phyloP scores from a whole-genome alignment of 352 stramenopile species.

The Pythium guiyangense region DNA sequence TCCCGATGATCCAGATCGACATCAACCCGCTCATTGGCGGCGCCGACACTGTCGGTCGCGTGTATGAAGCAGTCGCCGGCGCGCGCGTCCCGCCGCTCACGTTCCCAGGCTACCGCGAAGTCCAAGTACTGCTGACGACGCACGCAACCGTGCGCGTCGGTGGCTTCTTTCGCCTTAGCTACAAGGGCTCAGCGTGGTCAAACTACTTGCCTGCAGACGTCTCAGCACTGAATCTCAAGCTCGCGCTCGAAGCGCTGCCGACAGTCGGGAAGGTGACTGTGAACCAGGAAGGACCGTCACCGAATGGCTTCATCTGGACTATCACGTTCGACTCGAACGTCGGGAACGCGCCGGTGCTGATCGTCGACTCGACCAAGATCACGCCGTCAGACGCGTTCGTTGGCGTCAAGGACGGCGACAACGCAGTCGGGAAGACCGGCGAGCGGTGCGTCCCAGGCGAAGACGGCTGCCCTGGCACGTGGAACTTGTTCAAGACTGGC shows the following conservation, averaged over 20 bases:
- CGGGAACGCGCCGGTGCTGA: constrained; percentile 43
- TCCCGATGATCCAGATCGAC: constrained; percentile 59
- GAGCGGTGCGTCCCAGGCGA: constrained; percentile 40
- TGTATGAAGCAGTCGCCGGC: constrained; percentile 47
- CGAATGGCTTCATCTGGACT: constrained; percentile 53
- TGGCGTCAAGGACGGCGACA: constrained; percentile 70
- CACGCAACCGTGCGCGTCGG: constrained; percentile 26
- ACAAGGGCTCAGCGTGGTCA: constrained; percentile 66
- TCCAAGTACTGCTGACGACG: constrained; percentile 71
- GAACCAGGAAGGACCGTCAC: constrained; percentile 19
- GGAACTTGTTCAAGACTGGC: constrained; percentile 25
- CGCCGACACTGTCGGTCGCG: constrained; percentile 24
- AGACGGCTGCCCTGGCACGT: constrained; percentile 41
- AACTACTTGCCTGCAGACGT: constrained; percentile 52
- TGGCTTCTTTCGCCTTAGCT: constrained; percentile 73
- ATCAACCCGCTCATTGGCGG: constrained; percentile 25
- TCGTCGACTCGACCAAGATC: constrained; percentile 59
- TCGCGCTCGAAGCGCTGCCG: constrained; percentile 56
- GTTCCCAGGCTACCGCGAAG: constrained; percentile 63
- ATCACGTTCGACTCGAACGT: constrained; percentile 80
- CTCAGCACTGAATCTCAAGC: constrained; percentile 31
- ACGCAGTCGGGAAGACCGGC: constrained; percentile 49
- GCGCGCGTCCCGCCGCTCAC: constrained; percentile 28
- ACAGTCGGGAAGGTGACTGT: constrained; percentile 61
- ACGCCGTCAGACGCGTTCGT: constrained; percentile 38